Evolutionary conservation across 108 stramenopile species (phyloP).

Genomic region (Schizochytrium sp.): DNA sequence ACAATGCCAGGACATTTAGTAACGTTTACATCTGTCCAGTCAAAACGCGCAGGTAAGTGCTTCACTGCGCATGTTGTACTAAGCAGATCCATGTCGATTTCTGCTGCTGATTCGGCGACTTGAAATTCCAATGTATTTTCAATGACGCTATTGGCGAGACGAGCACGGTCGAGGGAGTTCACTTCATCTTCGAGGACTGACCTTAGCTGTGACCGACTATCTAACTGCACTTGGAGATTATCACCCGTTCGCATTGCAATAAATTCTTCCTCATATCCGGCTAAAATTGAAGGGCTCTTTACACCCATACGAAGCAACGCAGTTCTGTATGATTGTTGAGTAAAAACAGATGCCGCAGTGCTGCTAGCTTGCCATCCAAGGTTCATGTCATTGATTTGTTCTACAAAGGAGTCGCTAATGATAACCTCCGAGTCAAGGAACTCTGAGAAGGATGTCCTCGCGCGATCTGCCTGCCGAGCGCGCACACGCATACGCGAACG

Average conservation of each 20-base stretch:
- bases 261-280: not conserved
- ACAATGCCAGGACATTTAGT: slow-evolving; percentile 11
- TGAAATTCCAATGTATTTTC: not conserved
- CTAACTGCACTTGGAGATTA: too few species aligned
- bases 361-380: slow-evolving; percentile 2
- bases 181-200: too few species aligned
- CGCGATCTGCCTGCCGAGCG: not conserved
- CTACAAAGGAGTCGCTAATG: slow-evolving; percentile 2
- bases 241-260: not conserved
- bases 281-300: not conserved
- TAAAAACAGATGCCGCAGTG: not conserved
- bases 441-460: not conserved
- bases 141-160: not conserved
- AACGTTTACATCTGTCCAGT: not conserved
- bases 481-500: not conserved
- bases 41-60: not conserved
- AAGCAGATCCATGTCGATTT: not conserved
- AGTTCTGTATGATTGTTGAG: not conserved
- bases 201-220: too few species aligned
- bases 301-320: slow-evolving; percentile 45
- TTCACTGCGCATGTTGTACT: not conserved
- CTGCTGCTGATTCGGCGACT: not conserved
- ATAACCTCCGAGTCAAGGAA: not conserved
- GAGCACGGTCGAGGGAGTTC: not conserved
- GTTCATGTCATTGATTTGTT: not conserved